Evolutionary conservation across 257 asterid species (phyloP), one percentile per base, ranked within the genome.

Genomic region (Solanum megistacrolobum): DNA sequence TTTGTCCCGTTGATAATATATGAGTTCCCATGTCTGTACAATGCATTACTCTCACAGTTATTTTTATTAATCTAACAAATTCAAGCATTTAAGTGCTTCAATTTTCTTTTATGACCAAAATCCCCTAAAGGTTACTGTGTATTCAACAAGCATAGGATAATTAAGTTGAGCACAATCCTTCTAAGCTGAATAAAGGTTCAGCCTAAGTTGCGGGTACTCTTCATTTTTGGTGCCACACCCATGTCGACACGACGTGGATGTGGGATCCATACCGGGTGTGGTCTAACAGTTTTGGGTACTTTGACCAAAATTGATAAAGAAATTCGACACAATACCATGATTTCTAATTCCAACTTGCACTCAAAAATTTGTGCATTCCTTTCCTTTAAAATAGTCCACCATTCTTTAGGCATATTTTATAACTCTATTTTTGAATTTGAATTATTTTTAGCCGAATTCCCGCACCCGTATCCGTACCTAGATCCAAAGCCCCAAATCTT

Each of bases 1-100:
- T 97, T 97, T 74, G 91, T 94, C 87, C 99, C 99, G 52, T 96
- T 96, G 91, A 97, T 93, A 89, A 97, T 91, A 89, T 94, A 97
- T 0, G 96, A 94, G 91, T 94, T 93, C 65, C 92, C 99, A 31
- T 90, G 84, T 87, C 99, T 97, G 90, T 58, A 85, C 66, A 88
- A 88, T 79, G 83, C 81, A 90, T 87, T 38, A 29, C 39, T 46
- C 66, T 12, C 38, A 8, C 38, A 8, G 27, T 81, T 43, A 43
- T 16, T 46, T 78, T 27, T 43, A 29, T 16, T 81, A 29, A 27
- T 79, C 68, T 43, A 81, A 81, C 65, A 81, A 81, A 81, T 43
- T 46, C 38, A 36, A 46, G 68, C 84, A 25, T 78, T 41, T 1
- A 21, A 25, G 12, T 39, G 23, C 7, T 10, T 5, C 36, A 41